phyloP scores from a whole-genome alignment of 1,139 yeast species.

The Candida buenavistaensis region DNA sequence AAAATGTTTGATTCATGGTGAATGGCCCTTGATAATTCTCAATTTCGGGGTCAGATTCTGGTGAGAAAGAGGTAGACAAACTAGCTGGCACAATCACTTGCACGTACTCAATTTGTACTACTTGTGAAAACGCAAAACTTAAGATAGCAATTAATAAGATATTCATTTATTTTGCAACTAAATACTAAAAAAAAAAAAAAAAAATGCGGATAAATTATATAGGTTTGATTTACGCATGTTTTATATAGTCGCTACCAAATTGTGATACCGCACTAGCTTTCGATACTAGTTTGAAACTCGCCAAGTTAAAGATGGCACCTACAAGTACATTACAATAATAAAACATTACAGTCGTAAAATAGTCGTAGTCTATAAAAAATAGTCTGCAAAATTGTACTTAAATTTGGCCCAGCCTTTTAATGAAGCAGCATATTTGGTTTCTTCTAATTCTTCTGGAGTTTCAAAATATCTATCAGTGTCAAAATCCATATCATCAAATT shows the following conservation, averaged over 20 bases:
- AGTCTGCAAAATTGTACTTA: conserved; percentile 31
- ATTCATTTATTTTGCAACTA: no score
- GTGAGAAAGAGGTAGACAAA: neutral
- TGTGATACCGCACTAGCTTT: neutral
- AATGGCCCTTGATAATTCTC: conserved; percentile 15
- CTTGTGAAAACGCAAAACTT: neutral
- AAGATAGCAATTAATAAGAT: no score
- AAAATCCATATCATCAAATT: conserved; percentile 58
- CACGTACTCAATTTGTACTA: conserved; percentile 3
- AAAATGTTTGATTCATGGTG: conserved; percentile 22
- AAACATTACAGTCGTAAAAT: no score
- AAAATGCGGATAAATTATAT: neutral
- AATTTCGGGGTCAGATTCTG: conserved; percentile 7
- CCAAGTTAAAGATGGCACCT: no score
- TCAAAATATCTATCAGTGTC: conserved; percentile 58
- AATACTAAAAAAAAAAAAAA: no score
- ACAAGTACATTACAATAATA: no score
- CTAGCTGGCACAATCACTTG: conserved; percentile 1
- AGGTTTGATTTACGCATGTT: neutral
- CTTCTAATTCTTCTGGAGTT: conserved; percentile 47
- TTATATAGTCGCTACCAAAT: no score
- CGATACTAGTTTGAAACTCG: neutral
- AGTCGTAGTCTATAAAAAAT: conserved; percentile 23
- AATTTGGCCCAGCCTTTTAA: conserved; percentile 49
- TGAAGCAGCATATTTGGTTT: conserved; percentile 36